Conservation (phyloP, 345 rosid genomes). For the Murraya paniculata region DNA sequence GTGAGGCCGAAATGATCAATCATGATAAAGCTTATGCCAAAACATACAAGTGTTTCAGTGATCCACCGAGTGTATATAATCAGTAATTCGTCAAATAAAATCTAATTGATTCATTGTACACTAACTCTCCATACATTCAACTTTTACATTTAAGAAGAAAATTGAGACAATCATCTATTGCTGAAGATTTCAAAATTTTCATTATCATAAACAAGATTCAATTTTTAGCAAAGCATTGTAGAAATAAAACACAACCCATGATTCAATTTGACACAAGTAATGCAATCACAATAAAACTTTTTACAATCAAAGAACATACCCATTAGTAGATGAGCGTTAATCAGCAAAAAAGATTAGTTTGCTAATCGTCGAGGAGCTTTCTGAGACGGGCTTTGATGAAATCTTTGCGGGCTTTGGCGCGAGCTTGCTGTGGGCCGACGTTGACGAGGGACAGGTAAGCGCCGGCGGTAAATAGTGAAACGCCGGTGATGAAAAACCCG, state of each 20-base stretch:
- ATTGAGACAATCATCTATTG: background rate
- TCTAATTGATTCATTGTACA: background rate
- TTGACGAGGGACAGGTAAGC: conserved; percentile 62
- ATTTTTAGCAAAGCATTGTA: background rate
- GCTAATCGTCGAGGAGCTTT: conserved; percentile 52
- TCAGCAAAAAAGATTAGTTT: background rate
- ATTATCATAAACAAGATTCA: background rate
- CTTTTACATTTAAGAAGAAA: no score
- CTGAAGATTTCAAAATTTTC: background rate
- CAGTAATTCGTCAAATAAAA: background rate
- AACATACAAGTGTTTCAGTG: background rate
- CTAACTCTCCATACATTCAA: background rate
- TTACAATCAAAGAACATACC: background rate
- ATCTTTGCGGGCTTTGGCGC: conserved; percentile 58
- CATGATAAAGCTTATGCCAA: background rate
- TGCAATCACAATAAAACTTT: no score
- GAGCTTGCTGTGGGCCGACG: conserved; percentile 70
- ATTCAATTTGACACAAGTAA: background rate
- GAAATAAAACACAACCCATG: background rate
- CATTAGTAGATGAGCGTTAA: background rate
- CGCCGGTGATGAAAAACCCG: conserved; percentile 42
- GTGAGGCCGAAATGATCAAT: background rate
- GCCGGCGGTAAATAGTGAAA: conserved; percentile 46
- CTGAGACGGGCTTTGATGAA: conserved; percentile 58
- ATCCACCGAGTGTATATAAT: background rate